These are phyloP conservation scores for Penicillium cataractarum DNA, from an alignment of 495 filamentous ascomycete species.

Conservation along the genomic window DNA sequence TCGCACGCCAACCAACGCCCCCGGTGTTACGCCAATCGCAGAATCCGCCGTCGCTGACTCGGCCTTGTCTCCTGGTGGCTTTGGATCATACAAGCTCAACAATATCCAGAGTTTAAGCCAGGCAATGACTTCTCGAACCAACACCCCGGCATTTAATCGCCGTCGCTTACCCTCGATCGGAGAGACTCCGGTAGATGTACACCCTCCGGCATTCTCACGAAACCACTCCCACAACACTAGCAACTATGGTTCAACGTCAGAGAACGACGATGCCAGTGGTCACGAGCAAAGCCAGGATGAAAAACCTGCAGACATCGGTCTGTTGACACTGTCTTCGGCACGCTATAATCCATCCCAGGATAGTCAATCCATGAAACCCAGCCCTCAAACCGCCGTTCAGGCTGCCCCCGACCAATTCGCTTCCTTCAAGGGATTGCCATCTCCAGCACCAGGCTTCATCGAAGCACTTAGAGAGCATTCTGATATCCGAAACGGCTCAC, in stretches of 20 bases:
- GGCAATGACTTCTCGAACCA: conserved; percentile 73
- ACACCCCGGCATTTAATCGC: conserved; percentile 69
- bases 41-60: conserved; percentile 88
- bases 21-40: conserved; percentile 84
- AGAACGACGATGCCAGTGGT: conserved; percentile 44
- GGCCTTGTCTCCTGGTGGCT: conserved; percentile 74
- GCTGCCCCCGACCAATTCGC: conserved; percentile 46
- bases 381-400: conserved; percentile 58
- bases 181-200: conserved; percentile 67
- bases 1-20: conserved; percentile 73
- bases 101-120: conserved; percentile 60
- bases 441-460: conserved; percentile 59
- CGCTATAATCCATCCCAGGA: conserved; percentile 49
- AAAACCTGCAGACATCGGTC: conserved; percentile 30
- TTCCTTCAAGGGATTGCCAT: conserved; percentile 57
- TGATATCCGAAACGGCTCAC: conserved; percentile 68
- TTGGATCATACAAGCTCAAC: conserved; percentile 69
- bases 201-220: conserved; percentile 50
- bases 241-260: conserved; percentile 52
- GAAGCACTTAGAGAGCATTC: conserved; percentile 60
- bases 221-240: conserved; percentile 43
- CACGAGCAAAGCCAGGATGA: conserved; percentile 38
- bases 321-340: conserved; percentile 51
- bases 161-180: conserved; percentile 82
- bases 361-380: conserved; percentile 44